Evolutionary conservation across 352 stramenopile genomes (phyloP).

Genomic region (Halophytophthora batemanensis): DNA sequence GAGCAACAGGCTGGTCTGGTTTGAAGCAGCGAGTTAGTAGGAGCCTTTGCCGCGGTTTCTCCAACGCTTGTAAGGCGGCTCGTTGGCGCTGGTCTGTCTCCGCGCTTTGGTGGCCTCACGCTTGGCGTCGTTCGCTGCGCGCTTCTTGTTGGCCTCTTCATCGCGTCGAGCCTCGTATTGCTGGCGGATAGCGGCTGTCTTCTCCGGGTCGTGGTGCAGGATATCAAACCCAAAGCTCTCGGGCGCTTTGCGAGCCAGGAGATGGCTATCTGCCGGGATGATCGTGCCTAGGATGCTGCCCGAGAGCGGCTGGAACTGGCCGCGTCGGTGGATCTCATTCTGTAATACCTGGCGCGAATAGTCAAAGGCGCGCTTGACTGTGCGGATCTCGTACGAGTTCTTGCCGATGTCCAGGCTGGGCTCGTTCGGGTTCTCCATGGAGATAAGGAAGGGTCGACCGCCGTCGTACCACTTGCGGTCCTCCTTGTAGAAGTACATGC

Average conservation of each 20-base stretch:
- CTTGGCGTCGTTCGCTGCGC: conserved; percentile 19
- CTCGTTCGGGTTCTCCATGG: conserved; percentile 95
- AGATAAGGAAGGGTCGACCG: conserved; percentile 82
- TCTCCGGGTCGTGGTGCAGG: conserved; percentile 64
- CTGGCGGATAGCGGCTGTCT: conserved; percentile 55
- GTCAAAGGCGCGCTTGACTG: conserved; percentile 90
- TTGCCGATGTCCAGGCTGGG: conserved; percentile 88
- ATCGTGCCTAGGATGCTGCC: conserved; percentile 76
- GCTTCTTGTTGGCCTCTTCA: conserved; percentile 58
- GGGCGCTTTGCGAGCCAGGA: conserved; percentile 56
- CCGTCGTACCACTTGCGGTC: conserved; percentile 63
- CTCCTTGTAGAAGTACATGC: conserved; percentile 92
- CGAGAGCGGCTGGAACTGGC: conserved; percentile 55
- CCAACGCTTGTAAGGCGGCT: conserved; percentile 63
- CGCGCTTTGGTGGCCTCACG: conserved; percentile 18
- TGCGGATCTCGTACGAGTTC: conserved; percentile 91
- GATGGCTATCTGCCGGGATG: conserved; percentile 64
- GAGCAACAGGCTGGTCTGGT: conserved; percentile 7
- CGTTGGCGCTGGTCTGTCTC: conserved; percentile 25
- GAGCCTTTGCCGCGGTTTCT: conserved; percentile 36
- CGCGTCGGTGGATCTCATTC: conserved; percentile 71
- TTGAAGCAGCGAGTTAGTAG: conserved; percentile 21
- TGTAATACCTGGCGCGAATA: conserved; percentile 69
- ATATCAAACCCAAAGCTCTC: conserved; percentile 67
- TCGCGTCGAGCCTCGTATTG: conserved; percentile 64